Percentiles rank a stretch among this genome's conserved stretches.
Conservation (phyloP, 2,329 filamentous ascomycete genomes). For the Pestalotiopsis sp. region DNA sequence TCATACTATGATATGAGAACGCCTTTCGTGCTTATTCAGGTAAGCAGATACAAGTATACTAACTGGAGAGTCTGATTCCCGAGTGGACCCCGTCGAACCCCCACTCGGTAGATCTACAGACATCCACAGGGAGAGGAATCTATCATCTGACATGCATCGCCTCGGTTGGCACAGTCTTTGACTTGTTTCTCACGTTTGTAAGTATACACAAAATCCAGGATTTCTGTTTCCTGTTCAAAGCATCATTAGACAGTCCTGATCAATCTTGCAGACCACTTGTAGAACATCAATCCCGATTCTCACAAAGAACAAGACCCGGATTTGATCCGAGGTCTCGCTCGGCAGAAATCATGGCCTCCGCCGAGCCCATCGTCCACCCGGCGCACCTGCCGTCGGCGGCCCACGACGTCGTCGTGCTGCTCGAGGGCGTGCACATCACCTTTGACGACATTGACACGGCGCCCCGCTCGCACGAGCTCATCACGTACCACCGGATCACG, state of each 20-base stretch:
- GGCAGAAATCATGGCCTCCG: neutral
- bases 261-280: too few relatives aligned
- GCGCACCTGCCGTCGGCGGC: conserved; percentile 18
- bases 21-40: neutral
- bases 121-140: neutral
- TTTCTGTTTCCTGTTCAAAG: too few relatives aligned
- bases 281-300: too few relatives aligned
- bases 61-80: neutral
- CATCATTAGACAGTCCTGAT: too few relatives aligned
- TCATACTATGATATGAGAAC: neutral
- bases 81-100: neutral
- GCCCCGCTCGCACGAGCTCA: conserved; percentile 21
- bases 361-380: conserved; percentile 9
- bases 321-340: too few relatives aligned
- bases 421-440: conserved; percentile 21
- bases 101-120: neutral
- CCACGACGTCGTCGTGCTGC: conserved; percentile 24
- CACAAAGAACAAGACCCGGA: too few relatives aligned
- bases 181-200: too few relatives aligned
- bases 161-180: too few relatives aligned
- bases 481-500: conserved; percentile 19
- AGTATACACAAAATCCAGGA: too few relatives aligned
- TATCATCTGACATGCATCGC: too few relatives aligned
- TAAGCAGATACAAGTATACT: neutral
- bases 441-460: conserved; percentile 20